phyloP scores from a whole-genome alignment of 768 basidiomycete species.

The Crassisporium funariophilum region DNA sequence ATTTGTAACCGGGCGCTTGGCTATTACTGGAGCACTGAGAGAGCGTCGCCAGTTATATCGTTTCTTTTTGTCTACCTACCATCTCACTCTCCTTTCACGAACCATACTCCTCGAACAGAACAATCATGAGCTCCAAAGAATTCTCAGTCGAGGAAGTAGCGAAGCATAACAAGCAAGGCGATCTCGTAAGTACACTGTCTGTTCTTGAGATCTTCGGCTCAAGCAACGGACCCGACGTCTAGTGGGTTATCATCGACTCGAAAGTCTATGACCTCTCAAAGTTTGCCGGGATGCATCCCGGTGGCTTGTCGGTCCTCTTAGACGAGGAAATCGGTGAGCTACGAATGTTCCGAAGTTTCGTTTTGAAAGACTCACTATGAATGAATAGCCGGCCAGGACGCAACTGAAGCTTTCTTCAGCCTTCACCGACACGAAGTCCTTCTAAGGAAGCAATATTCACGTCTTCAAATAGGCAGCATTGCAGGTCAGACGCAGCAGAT shows the following conservation, averaged over 20 bases:
- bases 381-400: slow-evolving; percentile 89
- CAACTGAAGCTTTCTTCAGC: slow-evolving; percentile 85
- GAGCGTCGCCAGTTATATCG: no score
- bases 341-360: neutral
- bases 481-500: slow-evolving; percentile 62
- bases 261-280: slow-evolving; percentile 82
- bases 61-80: neutral
- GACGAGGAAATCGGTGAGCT: slow-evolving; percentile 71
- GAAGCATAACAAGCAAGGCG: slow-evolving; percentile 77
- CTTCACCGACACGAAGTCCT: slow-evolving; percentile 89
- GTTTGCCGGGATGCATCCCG: slow-evolving; percentile 83
- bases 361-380: slow-evolving; percentile 9
- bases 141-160: slow-evolving; percentile 40
- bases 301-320: slow-evolving; percentile 77
- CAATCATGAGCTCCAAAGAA: slow-evolving; percentile 27
- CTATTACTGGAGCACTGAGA: no score
- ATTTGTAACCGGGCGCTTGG: no score
- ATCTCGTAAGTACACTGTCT: slow-evolving; percentile 54
- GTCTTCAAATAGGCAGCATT: slow-evolving; percentile 73
- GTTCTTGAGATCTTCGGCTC: no score
- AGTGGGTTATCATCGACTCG: slow-evolving; percentile 76
- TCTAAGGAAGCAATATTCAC: slow-evolving; percentile 67
- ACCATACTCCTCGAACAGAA: neutral
- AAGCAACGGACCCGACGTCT: no score
- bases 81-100: neutral